Base-by-base conservation (phyloP, 345 rosid genomes). In the Arabidopsis arenosa region DNA sequence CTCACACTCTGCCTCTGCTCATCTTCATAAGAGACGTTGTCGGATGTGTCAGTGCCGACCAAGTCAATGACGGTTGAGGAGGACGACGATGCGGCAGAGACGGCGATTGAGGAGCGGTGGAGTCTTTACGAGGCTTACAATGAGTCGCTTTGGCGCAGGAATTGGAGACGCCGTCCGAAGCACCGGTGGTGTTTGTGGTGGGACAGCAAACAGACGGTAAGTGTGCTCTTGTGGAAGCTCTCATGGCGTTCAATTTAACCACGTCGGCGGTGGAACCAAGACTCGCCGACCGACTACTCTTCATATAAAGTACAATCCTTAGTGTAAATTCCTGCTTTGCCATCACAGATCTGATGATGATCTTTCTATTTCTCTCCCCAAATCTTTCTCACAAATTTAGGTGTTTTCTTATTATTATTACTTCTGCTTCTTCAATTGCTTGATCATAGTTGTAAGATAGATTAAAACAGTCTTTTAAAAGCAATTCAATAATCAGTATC, bases 221-320 rank as follows among this genome's bases (percentile, higher is more conserved):
- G 81, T 89, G 97, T 70, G 97, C 98, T 13, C 93, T 93, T 18
- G 21, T 18, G 21, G 21, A 18, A 18, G 21, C 21, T 18, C 21
- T 18, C 47, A 93, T 93, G 97, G 96, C 97, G 26, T 93, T 93
- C 98, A 93, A 78, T 91, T 93, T 80, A 93, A 93, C 83, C 98
- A 93, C 81, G 98, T 93, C 70, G 98, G 98, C 61, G 97, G 98
- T 18, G 90, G 93, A 64, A 93, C 26, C 26, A 23, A 93, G 80
- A 91, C 97, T 67, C 88, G 97, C 53, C 96, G 97, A 18, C 97
- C 96, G 70, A 93, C 89, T 39, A 91, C 96, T 55, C 98, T 93
- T 69, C 96, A 89, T 72, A 91, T 93, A 97, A 87, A 86, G 76
- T 91, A 86, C 79, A 89, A 93, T 63, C 96, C 96, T 68, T 81